A percentile compares a stretch with the other conserved stretches of the same genome.
Conservation (phyloP, 768 basidiomycete species). For the Russula foetens region DNA sequence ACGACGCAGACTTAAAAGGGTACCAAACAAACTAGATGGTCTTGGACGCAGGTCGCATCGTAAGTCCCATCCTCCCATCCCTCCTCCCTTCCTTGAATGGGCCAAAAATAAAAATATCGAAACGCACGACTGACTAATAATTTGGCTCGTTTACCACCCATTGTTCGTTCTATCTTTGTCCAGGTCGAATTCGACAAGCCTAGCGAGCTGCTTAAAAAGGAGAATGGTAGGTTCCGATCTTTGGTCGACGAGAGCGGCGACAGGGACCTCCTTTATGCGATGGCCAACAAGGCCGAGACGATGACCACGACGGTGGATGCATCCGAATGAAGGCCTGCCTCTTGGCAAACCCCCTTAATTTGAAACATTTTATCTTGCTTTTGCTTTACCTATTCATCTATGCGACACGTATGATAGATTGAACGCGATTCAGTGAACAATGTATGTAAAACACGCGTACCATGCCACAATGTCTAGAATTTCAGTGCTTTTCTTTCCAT, state of each 20-base stretch:
- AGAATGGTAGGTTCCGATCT: conserved; percentile 29
- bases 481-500: background rate
- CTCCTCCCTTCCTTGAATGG: too few relatives aligned
- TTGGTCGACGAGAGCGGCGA: conserved; percentile 36
- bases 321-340: background rate
- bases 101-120: too few relatives aligned
- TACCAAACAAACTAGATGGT: conserved; percentile 29
- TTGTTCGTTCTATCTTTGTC: background rate
- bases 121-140: too few relatives aligned
- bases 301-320: background rate
- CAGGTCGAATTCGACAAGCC: conserved; percentile 43
- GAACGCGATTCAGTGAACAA: too few relatives aligned
- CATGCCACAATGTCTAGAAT: background rate
- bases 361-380: too few relatives aligned
- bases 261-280: conserved; percentile 28
- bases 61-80: conserved; percentile 20
- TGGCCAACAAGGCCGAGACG: conserved; percentile 13
- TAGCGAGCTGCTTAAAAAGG: conserved; percentile 30
- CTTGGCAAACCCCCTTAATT: too few relatives aligned
- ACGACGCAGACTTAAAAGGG: background rate
- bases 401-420: too few relatives aligned
- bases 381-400: too few relatives aligned
- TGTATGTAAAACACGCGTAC: too few relatives aligned
- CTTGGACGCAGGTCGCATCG: conserved; percentile 35
- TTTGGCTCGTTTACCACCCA: too few relatives aligned